Evolutionary conservation across 352 stramenopile genomes (phyloP).

Genomic region (Phytophthora hibernalis): DNA sequence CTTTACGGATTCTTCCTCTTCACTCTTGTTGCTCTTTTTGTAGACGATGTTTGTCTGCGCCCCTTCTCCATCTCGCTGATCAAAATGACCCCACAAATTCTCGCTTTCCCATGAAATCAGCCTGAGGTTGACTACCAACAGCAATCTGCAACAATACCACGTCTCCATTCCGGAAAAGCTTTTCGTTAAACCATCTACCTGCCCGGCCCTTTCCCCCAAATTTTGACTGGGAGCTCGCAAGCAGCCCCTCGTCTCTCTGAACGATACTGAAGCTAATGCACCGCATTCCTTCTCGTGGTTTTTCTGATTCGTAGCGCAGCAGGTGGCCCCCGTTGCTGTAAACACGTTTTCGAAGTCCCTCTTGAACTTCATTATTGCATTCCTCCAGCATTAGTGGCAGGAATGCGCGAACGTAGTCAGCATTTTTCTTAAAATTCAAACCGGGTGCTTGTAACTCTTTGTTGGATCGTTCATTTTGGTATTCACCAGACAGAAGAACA

Average conservation of each 20-base stretch:
- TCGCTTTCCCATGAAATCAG: constrained; percentile 51
- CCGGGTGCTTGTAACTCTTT: constrained; percentile 55
- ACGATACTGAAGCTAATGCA: constrained; percentile 80
- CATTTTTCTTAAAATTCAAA: constrained; percentile 72
- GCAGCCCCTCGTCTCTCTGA: constrained; percentile 49
- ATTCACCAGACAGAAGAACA: constrained; percentile 70
- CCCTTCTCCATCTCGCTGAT: constrained; percentile 79
- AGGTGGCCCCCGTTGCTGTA: constrained; percentile 60
- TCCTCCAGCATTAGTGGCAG: constrained; percentile 85
- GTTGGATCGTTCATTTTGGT: constrained; percentile 62
- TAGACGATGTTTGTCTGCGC: constrained; percentile 50
- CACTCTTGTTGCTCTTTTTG: constrained; percentile 52
- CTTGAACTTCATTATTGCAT: constrained; percentile 82
- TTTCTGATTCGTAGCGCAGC: constrained; percentile 84
- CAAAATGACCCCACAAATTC: constrained; percentile 78
- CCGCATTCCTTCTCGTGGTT: constrained; percentile 82
- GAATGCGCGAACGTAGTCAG: constrained; percentile 83
- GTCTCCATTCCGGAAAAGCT: constrained; percentile 84
- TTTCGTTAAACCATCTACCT: constrained; percentile 50
- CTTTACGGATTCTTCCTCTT: constrained; percentile 74
- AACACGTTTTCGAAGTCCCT: constrained; percentile 61
- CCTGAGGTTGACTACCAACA: constrained; percentile 39
- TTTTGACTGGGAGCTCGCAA: constrained; percentile 38
- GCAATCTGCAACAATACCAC: constrained; percentile 70
- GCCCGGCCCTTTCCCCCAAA: constrained; percentile 37